Evolutionary conservation across 2,329 filamentous ascomycete genomes (phyloP).

Genomic region (Fusarium foetens): DNA sequence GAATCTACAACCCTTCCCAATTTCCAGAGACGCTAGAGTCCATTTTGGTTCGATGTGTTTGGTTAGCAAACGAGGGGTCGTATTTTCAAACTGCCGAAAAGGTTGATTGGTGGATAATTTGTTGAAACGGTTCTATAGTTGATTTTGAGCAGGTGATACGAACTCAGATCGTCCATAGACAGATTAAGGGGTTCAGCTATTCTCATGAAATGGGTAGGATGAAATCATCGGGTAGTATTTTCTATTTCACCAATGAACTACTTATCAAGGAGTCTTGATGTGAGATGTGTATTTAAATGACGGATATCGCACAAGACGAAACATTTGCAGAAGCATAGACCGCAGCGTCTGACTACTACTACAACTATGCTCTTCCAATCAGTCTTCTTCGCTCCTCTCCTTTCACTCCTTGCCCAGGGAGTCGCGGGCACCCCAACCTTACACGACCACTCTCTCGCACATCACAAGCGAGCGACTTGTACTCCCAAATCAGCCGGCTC

Average conservation of each 20-base stretch:
- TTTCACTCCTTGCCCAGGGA: not conserved
- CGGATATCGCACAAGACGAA: not conserved
- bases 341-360: rapidly evolving
- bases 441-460: not conserved
- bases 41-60: not conserved
- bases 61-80: not conserved
- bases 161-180: not conserved
- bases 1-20: not conserved
- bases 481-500: not conserved
- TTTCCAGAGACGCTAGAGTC: not conserved
- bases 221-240: not conserved
- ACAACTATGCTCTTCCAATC: not conserved
- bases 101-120: not conserved
- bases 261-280: rapidly evolving
- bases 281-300: not conserved
- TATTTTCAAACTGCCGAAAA: rapidly evolving
- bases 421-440: not conserved
- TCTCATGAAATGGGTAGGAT: too few relatives aligned
- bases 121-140: not conserved
- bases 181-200: not conserved
- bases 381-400: not conserved
- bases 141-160: not conserved
- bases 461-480: not conserved
- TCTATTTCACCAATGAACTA: too few relatives aligned
- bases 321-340: not conserved